phyloP scores from a whole-genome alignment of 805 yeast genomes.

The Starmerella floris region DNA sequence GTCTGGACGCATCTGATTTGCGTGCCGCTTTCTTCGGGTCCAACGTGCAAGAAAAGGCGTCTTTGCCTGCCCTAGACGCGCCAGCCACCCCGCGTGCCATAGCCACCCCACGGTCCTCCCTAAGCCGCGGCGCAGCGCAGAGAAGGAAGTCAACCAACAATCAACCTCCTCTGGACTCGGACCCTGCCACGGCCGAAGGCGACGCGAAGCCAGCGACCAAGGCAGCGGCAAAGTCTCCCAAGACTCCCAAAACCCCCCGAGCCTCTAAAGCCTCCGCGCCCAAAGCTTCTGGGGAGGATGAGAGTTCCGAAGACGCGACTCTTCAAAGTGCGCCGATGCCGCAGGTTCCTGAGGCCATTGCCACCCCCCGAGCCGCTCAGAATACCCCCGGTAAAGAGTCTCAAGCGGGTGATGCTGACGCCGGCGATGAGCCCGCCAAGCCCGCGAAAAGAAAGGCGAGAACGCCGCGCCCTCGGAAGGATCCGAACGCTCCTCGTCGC shows the following conservation, averaged over 20 bases:
- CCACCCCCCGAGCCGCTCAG: not conserved
- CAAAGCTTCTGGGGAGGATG: not conserved
- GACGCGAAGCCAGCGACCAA: not conserved
- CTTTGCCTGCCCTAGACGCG: not conserved
- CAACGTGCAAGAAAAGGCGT: not conserved
- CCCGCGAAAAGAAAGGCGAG: slow-evolving; percentile 29
- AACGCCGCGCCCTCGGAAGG: slow-evolving; percentile 35
- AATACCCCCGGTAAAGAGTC: not conserved
- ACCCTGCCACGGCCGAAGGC: not conserved
- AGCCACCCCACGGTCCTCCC: not conserved
- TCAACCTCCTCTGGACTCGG: not conserved
- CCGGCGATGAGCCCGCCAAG: slow-evolving; percentile 2
- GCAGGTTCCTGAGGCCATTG: slow-evolving; percentile 6
- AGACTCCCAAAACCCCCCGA: not conserved
- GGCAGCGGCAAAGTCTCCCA: not conserved
- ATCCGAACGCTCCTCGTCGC: slow-evolving; percentile 91
- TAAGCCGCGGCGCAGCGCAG: not conserved
- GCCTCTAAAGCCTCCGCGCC: not conserved
- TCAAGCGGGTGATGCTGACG: slow-evolving; percentile 1
- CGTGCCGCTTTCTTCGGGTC: slow-evolving; percentile 22
- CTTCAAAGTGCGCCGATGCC: slow-evolving; percentile 11
- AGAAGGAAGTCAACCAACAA: too few relatives aligned
- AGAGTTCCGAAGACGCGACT: not conserved
- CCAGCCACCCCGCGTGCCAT: not conserved
- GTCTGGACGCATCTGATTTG: slow-evolving; percentile 33